Evolutionary conservation across 345 rosid genomes (phyloP), one percentile per base, ranked within the genome.

Genomic region (Trapa incisa): DNA sequence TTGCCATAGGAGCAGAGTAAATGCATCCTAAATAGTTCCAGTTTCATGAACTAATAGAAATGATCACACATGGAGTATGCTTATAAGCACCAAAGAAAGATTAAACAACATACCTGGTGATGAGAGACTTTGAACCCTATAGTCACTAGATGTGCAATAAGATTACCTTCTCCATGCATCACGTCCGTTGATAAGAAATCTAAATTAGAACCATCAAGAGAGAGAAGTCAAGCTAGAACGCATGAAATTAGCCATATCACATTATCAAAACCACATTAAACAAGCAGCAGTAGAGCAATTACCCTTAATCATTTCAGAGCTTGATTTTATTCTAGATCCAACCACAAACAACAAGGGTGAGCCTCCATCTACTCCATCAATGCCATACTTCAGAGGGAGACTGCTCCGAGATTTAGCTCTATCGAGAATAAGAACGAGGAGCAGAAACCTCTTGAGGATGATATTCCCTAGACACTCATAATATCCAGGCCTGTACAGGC

Each of bases 161-260:
- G 87, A 81, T 85, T 88, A 72, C 98, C 98, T 80, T 90, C 96
- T 73, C 98, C 98, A 45, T 81, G 97, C 98, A 88, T 93, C 62
- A 87, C 84, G 71, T 93, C 98, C 37, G 94, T 75, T 48, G 98
- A 77, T 72, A 93, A 74, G 68, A 93, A 81, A 71, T 88, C 97
- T 93, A 73, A 67, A 70, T 75, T 65, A 48, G 71, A 68, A 86
- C 68, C 71, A 77, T 66, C 47, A 72, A 67, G 65, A 70, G 64
- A 74, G 47, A 71, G 47, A 76, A 64, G 68, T 83, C 70, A 89
- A 67, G 75, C 65, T 16, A 75, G 67, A 63, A 7, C 3, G 71
- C 74, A 72, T 60, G 74, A 61, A 48, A 10, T 8, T 17, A 12
- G 72, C 71, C 61, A 71, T 45, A 68, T 47, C 73, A 70, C 29